Base-by-base conservation (phyloP, 2,329 filamentous ascomycete genomes). In the Verticillium tricorpus region DNA sequence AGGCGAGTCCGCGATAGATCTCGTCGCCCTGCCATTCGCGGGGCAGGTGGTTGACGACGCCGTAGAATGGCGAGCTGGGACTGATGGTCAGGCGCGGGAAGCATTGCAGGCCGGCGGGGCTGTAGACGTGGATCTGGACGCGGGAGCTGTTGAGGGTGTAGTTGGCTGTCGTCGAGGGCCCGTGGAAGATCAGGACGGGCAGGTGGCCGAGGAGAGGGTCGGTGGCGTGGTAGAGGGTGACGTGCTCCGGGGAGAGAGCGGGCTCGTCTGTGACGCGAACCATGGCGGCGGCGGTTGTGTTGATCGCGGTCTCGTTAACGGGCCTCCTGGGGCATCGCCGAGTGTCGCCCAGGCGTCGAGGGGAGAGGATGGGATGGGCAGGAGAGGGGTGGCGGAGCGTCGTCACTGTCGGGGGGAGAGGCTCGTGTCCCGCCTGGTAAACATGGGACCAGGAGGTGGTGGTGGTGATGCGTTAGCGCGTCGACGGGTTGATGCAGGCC, bases 1-100 rank as follows among this genome's bases (percentile, higher is more conserved):
- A 96, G 57, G 94, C 95, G 61, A 99, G 83, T 19, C 90, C 95
- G 56, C 95, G 89, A 76, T 90, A 96, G 66, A 96, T 83, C 76
- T 98, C 94, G 74, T 98, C 94, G 70, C 94, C 94, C 79, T 98
- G 95, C 76, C 93, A 93, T 73, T 97, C 94, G 72, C 93, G 89
- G 52, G 95, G 93, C 54, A 99, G 84, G 73, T 93, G 88, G 73
- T 91, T 89, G 74, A 99, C 95, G 60, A 93, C 94, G 67, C 88
- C 85, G 76, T 98, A 98, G 71, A 96, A 90, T 59, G 92, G 88
- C 56, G 94, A 97, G 71, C 91, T 96, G 55, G 95, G 95, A 28
- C 94, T 96, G 67, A 98, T 89, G 64, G 94, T 96, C 68, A 99
- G 87, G 70, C 94, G 92, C 63, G 91, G 89, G 73, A 94, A 99